These are phyloP conservation scores for Pouteria glomerata DNA, from an alignment of 148 eudicot genomes.

Conservation along the genomic window DNA sequence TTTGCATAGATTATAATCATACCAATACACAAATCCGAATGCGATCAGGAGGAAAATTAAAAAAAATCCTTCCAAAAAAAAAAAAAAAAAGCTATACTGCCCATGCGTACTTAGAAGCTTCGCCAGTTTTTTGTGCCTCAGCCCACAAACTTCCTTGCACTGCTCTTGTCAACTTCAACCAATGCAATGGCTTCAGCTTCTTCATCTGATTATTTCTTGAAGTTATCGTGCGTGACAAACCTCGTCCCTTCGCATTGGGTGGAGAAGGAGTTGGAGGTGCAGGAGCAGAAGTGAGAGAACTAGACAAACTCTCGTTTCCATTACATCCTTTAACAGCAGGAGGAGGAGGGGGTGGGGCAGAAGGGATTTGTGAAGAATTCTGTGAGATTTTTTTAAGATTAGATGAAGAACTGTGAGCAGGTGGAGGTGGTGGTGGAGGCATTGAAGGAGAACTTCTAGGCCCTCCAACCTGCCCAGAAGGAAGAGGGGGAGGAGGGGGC, in stretches of 20 bases:
- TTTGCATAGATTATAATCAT: conserved; percentile 3
- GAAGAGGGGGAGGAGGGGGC: conserved; percentile 22
- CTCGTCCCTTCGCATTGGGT: conserved; percentile 37
- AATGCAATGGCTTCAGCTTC: conserved; percentile 87
- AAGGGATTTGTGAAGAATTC: conserved; percentile 27
- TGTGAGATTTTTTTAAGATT: conserved; percentile 11
- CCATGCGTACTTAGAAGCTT: conserved; percentile 53
- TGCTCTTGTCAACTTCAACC: conserved; percentile 84
- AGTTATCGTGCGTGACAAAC: conserved; percentile 33
- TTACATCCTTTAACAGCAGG: conserved; percentile 22
- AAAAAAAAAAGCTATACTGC: background rate
- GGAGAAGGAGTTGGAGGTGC: conserved; percentile 49
- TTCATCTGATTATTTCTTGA: conserved; percentile 42
- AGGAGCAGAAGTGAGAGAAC: conserved; percentile 17
- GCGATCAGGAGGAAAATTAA: background rate
- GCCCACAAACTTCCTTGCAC: conserved; percentile 98
- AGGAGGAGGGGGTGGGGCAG: conserved; percentile 54
- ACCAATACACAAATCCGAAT: conserved; percentile 5
- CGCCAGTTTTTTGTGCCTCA: conserved; percentile 71
- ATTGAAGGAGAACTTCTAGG: conserved; percentile 13
- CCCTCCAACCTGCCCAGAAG: conserved; percentile 13
- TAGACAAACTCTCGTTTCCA: conserved; percentile 1
- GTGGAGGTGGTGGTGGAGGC: conserved; percentile 54
- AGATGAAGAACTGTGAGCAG: conserved; percentile 20
- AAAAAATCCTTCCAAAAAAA: background rate